Base-by-base conservation (phyloP, 176 grass and related monocot genomes). In the Bonia amplexicaulis region DNA sequence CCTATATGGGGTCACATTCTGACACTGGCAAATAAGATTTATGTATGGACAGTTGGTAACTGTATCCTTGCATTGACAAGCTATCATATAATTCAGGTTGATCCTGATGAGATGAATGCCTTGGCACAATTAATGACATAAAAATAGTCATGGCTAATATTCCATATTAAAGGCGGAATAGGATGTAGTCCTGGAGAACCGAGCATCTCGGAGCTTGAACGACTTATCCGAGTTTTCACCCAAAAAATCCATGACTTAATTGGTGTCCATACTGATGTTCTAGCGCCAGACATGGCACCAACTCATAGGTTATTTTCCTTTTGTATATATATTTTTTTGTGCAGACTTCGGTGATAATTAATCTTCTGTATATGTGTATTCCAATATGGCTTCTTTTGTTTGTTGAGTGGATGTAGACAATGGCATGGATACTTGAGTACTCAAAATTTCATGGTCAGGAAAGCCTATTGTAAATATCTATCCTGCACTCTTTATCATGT, bases 201-300 rank as follows among this genome's bases (percentile, higher is more conserved):
- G n/a, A 94, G 92, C 88, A 84, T 70, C 59, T 94, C 95, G 11
- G 95, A 97, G 78, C 88, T 94, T 29, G 92, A 97, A 85, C 57
- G 95, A 52, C 90, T 97, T 60, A 97, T 92, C 17, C 88, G 95
- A 66, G 92, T 94, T 87, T 97, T 97, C 76, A 97, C 95, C 39
- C 95, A 97, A 84, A 97, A 94, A 88, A 92, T 97, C 47, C 95
- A 97, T 88, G 95, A 97, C 78, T 89, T 94, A 66, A 95, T 98
- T 87, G 96, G 96, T 22, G 88, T 98, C 57, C 93, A 95, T 65
- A 90, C 96, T 23, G 96, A 98, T 57, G 91, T 98, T 78, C 96
- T 93, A 35, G 96, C 93, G 74, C 96, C 96, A 23, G 96, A 98
- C 54, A 98, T 98, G 96, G 96, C 51, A 98, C 96, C 59, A 98